Conservation (phyloP, 768 basidiomycete species). For the Kwoniella sp. region DNA sequence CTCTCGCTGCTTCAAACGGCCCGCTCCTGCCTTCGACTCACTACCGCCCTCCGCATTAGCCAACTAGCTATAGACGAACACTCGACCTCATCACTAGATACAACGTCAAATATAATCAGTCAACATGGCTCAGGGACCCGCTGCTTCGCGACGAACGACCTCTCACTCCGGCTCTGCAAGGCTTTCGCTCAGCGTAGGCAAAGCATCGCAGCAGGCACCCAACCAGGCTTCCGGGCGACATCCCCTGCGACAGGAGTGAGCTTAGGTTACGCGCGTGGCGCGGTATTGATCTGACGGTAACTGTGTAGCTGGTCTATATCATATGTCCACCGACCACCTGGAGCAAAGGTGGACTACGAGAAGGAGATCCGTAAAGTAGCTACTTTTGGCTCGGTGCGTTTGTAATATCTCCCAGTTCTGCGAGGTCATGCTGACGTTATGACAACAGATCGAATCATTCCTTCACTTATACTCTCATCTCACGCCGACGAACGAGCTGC, state of each 20-base stretch:
- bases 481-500: slow-evolving; percentile 72
- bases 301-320: slow-evolving; percentile 45
- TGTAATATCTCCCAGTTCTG: background rate
- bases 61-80: no score
- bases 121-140: slow-evolving; percentile 19
- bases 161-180: slow-evolving; percentile 38
- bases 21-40: no score
- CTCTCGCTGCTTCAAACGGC: no score
- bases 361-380: slow-evolving; percentile 91
- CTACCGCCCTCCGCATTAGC: no score
- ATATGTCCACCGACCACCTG: slow-evolving; percentile 68
- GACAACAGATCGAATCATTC: slow-evolving; percentile 77
- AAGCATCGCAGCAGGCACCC: slow-evolving; percentile 3
- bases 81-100: no score
- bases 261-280: background rate
- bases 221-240: slow-evolving; percentile 26
- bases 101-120: no score
- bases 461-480: slow-evolving; percentile 94
- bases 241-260: slow-evolving; percentile 42
- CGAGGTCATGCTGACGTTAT: background rate
- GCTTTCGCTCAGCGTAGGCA: slow-evolving; percentile 35
- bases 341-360: slow-evolving; percentile 86
- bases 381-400: slow-evolving; percentile 74
- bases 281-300: background rate
- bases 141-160: slow-evolving; percentile 23